phyloP scores from a whole-genome alignment of 208 protist genomes.

The Acanthamoeba lenticulata region DNA sequence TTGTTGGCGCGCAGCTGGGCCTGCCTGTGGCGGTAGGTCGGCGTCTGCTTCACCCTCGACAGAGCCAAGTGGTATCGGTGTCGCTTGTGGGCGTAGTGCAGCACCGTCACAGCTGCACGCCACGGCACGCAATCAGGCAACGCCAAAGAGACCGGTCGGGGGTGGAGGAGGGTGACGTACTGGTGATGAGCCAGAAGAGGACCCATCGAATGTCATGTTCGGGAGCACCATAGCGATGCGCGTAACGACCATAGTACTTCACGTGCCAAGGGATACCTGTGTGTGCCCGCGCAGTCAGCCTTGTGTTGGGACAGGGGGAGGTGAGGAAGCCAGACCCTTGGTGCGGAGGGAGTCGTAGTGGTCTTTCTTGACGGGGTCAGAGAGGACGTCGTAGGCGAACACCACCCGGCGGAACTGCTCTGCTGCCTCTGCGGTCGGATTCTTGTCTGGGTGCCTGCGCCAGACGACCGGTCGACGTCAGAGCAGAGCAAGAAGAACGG shows the following conservation, averaged over 20 bases:
- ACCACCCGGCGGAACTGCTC: not conserved
- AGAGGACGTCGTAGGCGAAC: conserved; percentile 57
- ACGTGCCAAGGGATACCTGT: conserved; percentile 67
- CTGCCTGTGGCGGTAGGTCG: conserved; percentile 28
- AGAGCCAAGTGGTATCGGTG: conserved; percentile 26
- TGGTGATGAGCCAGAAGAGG: conserved; percentile 63
- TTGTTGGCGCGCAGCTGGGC: not conserved
- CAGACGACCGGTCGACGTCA: not conserved
- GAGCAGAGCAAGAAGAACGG: not conserved
- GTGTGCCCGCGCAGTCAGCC: not conserved
- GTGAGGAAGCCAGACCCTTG: not conserved
- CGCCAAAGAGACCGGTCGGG: no score
- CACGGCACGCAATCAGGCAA: not conserved
- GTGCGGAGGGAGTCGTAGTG: not conserved
- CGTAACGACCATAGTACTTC: conserved; percentile 54
- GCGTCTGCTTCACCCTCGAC: not conserved
- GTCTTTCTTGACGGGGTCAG: not conserved
- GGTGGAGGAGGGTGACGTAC: not conserved
- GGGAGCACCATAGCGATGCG: conserved; percentile 55
- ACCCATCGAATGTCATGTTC: conserved; percentile 65
- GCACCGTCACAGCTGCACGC: not conserved
- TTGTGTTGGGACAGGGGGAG: not conserved
- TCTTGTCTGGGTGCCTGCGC: conserved; percentile 62
- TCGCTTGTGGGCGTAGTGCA: conserved; percentile 5
- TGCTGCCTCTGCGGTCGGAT: not conserved